Percentiles rank a stretch among this genome's conserved stretches.
phyloP scores from a whole-genome alignment of 176 grass and related monocot genomes.

The Calamus simplicifolius region DNA sequence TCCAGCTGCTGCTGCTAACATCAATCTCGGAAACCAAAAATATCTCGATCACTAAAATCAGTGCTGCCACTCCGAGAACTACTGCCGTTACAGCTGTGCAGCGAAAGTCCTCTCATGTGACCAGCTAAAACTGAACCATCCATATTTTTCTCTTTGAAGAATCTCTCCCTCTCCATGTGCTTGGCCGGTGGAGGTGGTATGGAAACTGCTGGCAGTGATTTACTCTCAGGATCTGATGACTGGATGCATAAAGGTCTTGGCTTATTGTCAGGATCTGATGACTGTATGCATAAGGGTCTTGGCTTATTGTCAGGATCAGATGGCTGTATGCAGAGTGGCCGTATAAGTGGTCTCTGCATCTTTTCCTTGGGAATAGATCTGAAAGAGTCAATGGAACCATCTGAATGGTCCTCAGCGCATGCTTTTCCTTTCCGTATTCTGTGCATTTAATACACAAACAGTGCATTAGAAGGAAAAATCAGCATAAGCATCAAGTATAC shows the following conservation, averaged over 20 bases:
- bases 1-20: not conserved
- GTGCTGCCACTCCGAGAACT: conserved; percentile 80
- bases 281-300: conserved; percentile 21
- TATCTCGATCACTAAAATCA: conserved; percentile 49
- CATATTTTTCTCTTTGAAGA: conserved; percentile 67
- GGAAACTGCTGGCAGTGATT: conserved; percentile 15
- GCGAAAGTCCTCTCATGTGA: conserved; percentile 53
- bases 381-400: conserved; percentile 19
- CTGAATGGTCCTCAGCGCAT: conserved; percentile 47
- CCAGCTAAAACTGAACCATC: conserved; percentile 31
- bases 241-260: conserved; percentile 20
- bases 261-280: conserved; percentile 23
- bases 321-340: conserved; percentile 34
- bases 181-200: conserved; percentile 68
- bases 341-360: conserved; percentile 57
- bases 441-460: not conserved
- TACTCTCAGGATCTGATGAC: conserved; percentile 22
- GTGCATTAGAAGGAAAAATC: too few relatives aligned
- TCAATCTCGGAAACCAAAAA: conserved; percentile 12
- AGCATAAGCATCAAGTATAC: too few relatives aligned
- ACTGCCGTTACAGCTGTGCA: conserved; percentile 51
- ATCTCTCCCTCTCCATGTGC: conserved; percentile 63
- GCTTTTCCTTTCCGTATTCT: conserved; percentile 90
- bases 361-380: conserved; percentile 68
- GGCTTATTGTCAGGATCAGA: conserved; percentile 29